phyloP scores from a whole-genome alignment of 2,329 filamentous ascomycete genomes.

The Pestalotiopsis sp. region DNA sequence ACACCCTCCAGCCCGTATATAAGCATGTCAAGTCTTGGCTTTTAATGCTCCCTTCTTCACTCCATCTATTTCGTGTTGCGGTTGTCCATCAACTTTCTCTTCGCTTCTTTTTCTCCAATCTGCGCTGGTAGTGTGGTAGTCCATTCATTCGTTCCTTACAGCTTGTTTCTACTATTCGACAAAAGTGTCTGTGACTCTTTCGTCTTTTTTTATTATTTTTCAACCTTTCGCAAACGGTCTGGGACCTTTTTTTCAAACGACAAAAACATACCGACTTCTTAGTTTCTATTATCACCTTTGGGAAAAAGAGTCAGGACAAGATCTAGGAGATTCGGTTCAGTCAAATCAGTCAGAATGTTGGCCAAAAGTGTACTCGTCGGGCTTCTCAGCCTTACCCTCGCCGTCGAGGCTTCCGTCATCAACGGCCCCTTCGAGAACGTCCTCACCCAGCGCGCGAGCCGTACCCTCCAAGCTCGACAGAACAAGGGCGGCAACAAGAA shows the following conservation, averaged over 20 bases:
- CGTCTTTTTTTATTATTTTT: slow-evolving; percentile 32
- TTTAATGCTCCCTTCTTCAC: slow-evolving; percentile 32
- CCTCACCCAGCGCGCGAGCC: slow-evolving; percentile 28
- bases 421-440: slow-evolving; percentile 37
- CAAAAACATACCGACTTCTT: slow-evolving; percentile 25
- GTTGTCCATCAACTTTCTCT: slow-evolving; percentile 28
- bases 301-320: slow-evolving; percentile 4
- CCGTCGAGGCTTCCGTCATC: slow-evolving; percentile 48
- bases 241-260: slow-evolving; percentile 44
- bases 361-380: slow-evolving; percentile 51
- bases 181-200: slow-evolving; percentile 44
- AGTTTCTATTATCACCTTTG: slow-evolving; percentile 26
- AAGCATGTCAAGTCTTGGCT: slow-evolving; percentile 45
- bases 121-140: slow-evolving; percentile 51
- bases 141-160: slow-evolving; percentile 48
- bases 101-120: slow-evolving; percentile 41
- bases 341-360: slow-evolving; percentile 47
- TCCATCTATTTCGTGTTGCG: slow-evolving; percentile 29
- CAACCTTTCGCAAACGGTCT: slow-evolving; percentile 48
- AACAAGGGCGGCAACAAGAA: slow-evolving; percentile 25
- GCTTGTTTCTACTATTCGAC: slow-evolving; percentile 35
- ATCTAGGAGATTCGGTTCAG: slow-evolving; percentile 14
- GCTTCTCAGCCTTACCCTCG: slow-evolving; percentile 49
- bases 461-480: slow-evolving; percentile 45
- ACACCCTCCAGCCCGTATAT: slow-evolving; percentile 32